Conservation (phyloP, 371 early-diverging fungal genomes). For the Amoeboaphelidium protococcarum region DNA sequence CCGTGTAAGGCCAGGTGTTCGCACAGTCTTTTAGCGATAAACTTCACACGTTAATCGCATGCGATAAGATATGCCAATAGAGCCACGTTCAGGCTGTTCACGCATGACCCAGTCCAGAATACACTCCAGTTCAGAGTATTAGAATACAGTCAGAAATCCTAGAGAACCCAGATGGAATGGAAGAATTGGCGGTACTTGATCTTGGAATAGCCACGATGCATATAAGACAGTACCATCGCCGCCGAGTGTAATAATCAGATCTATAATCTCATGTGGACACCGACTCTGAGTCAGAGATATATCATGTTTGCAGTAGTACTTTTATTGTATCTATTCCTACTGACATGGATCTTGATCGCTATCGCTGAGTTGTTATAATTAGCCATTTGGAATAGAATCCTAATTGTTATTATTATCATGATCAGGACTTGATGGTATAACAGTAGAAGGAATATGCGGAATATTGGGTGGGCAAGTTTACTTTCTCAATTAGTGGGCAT, state of each 20-base stretch:
- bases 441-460: too few relatives aligned
- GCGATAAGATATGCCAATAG: constrained; percentile 16
- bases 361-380: too few relatives aligned
- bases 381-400: too few relatives aligned
- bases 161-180: constrained; percentile 76
- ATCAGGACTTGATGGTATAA: too few relatives aligned
- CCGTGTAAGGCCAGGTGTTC: neutral
- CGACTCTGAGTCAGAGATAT: too few relatives aligned
- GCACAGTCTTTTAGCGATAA: constrained; percentile 14
- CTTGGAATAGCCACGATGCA: constrained; percentile 45
- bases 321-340: too few relatives aligned
- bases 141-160: constrained; percentile 26
- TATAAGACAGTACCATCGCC: constrained; percentile 90
- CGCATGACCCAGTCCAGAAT: neutral
- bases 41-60: constrained; percentile 67
- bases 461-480: too few relatives aligned
- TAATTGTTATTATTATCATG: too few relatives aligned
- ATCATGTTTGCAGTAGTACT: too few relatives aligned
- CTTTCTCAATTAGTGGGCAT: too few relatives aligned
- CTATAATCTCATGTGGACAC: constrained; percentile 10
- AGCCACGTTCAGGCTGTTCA: neutral
- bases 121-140: neutral
- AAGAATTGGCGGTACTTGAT: constrained; percentile 57
- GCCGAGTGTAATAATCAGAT: constrained; percentile 73
- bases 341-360: too few relatives aligned